Conservation (phyloP, 805 yeast species). For the Spathaspora passalidarum region DNA sequence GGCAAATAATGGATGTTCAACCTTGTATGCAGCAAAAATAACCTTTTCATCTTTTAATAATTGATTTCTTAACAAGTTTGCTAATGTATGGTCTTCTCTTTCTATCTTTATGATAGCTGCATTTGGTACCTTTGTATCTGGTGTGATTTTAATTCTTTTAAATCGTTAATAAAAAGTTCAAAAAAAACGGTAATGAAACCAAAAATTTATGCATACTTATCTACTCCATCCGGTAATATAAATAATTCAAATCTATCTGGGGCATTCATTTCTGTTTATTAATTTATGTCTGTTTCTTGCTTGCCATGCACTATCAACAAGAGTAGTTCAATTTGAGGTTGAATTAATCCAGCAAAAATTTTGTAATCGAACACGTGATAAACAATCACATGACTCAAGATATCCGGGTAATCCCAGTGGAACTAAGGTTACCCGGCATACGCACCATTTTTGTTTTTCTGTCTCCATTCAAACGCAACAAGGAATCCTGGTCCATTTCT, state of each 20-base stretch:
- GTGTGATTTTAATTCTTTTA: constrained; percentile 73
- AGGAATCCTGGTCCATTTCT: not conserved
- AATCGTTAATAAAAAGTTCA: constrained; percentile 3
- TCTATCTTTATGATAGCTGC: constrained; percentile 91
- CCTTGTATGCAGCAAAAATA: constrained; percentile 95
- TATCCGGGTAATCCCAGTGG: not conserved
- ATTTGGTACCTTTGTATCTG: constrained; percentile 93
- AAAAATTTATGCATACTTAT: constrained; percentile 57
- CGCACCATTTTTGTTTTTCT: not conserved
- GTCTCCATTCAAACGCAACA: not conserved
- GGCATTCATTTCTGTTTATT: constrained; percentile 69
- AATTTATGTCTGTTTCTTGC: not conserved
- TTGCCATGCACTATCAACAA: not conserved
- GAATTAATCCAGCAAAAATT: not conserved
- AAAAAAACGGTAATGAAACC: not conserved
- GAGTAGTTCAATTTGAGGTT: not conserved
- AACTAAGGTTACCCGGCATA: not conserved
- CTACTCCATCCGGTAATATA: constrained; percentile 95
- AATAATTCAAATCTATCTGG: constrained; percentile 98
- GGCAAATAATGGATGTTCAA: constrained; percentile 97
- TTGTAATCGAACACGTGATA: not conserved
- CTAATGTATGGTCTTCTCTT: constrained; percentile 96
- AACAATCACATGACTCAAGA: not conserved
- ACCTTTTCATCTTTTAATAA: constrained; percentile 83
- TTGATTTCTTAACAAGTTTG: constrained; percentile 84